A percentile compares a stretch with the other conserved stretches of the same genome.
These are phyloP conservation scores for Yamadazyma dushanensis DNA, from an alignment of 1,139 yeast species.

Conservation along the genomic window DNA sequence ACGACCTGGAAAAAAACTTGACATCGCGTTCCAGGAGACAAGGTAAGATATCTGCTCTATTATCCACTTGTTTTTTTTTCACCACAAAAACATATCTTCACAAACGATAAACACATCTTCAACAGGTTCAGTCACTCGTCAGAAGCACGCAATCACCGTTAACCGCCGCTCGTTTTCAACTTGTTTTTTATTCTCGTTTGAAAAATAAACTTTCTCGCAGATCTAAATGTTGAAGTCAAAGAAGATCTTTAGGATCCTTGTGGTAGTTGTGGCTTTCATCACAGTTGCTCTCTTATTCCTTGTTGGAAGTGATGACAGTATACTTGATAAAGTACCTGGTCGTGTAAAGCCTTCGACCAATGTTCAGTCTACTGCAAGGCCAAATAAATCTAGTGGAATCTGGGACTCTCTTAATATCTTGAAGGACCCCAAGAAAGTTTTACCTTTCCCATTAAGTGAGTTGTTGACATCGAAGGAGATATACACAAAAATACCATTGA, in stretches of 20 bases:
- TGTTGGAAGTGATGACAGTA: background rate
- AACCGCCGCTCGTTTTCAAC: too few species aligned
- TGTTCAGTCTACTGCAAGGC: background rate
- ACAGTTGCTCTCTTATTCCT: background rate
- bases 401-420: background rate
- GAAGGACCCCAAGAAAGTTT: too few species aligned
- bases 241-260: slow-evolving; percentile 12
- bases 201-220: too few species aligned
- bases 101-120: too few species aligned
- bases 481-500: slow-evolving; percentile 9
- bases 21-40: too few species aligned
- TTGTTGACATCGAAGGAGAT: slow-evolving; percentile 1
- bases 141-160: too few species aligned
- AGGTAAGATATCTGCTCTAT: too few species aligned
- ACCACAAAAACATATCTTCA: too few species aligned
- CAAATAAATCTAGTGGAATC: background rate
- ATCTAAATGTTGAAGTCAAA: slow-evolving; percentile 3
- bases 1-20: too few species aligned
- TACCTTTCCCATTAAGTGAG: background rate
- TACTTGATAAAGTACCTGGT: background rate
- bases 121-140: too few species aligned
- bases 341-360: background rate
- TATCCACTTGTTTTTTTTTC: too few species aligned
- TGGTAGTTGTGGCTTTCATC: slow-evolving; percentile 9
- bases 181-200: too few species aligned